These are phyloP conservation scores for Grammothele lineata DNA, from an alignment of 768 basidiomycete species.

Conservation along the genomic window DNA sequence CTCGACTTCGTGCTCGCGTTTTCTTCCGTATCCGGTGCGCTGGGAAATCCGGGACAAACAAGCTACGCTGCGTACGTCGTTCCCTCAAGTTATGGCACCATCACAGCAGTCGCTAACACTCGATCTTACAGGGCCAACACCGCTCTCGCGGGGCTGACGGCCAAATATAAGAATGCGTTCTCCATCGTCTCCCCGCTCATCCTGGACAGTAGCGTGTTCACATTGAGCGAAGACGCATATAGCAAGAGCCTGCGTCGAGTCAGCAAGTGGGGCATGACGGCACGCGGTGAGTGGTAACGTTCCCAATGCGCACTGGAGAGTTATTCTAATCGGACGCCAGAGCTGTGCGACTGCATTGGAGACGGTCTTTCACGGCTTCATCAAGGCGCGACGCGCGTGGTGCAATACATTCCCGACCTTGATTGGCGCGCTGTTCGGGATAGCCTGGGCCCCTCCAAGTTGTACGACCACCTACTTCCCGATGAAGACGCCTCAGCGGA, in stretches of 20 bases:
- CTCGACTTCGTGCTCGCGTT: constrained; percentile 18
- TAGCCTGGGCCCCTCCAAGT: not conserved
- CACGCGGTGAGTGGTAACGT: not conserved
- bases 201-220: not conserved
- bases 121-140: constrained; percentile 8
- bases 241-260: not conserved
- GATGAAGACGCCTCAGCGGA: not conserved
- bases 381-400: constrained; percentile 20
- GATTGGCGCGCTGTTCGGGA: constrained; percentile 21
- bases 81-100: too few relatives aligned
- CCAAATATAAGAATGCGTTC: not conserved
- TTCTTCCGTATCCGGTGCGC: constrained; percentile 15
- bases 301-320: too few relatives aligned
- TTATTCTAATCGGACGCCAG: too few relatives aligned
- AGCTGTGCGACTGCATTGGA: constrained; percentile 27
- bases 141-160: constrained; percentile 2
- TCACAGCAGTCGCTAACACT: too few relatives aligned
- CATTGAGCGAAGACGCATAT: not conserved
- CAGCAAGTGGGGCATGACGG: not conserved
- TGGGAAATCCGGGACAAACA: constrained; percentile 14
- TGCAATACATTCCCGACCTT: constrained; percentile 29
- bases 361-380: constrained; percentile 25
- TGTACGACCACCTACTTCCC: not conserved
- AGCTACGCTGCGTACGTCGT: constrained; percentile 14
- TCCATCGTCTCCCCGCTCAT: constrained; percentile 3